A percentile compares a stretch with the other conserved stretches of the same genome.
Evolutionary conservation across 139 green algal species (phyloP).

Genomic region (Pseudopediastrum boryanum): DNA sequence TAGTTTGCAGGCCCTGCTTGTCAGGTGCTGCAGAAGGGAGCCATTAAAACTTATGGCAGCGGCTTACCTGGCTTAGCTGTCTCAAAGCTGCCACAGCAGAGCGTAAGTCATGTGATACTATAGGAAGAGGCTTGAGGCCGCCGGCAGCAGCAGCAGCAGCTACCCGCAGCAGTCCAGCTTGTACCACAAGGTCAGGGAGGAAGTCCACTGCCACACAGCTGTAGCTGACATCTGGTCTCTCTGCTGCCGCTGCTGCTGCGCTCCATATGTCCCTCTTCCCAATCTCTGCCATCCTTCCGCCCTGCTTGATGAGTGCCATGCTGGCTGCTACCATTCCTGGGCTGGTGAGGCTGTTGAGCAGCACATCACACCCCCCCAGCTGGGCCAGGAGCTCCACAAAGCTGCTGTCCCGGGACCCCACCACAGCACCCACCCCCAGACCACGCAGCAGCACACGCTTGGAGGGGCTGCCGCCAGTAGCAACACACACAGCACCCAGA

Average conservation of each 20-base stretch:
- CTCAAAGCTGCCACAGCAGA: conserved; percentile 51
- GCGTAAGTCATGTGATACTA: conserved; percentile 40
- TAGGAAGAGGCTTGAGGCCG: conserved; percentile 45
- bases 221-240: conserved; percentile 82
- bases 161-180: conserved; percentile 43
- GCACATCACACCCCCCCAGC: conserved; percentile 55
- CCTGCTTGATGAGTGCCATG: conserved; percentile 57
- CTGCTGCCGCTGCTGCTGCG: conserved; percentile 54
- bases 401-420: conserved; percentile 66
- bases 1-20: too few species aligned
- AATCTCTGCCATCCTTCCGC: conserved; percentile 84
- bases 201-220: conserved; percentile 77
- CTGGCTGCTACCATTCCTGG: conserved; percentile 78
- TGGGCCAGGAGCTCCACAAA: conserved; percentile 66
- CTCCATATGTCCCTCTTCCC: conserved; percentile 89
- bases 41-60: background rate
- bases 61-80: conserved; percentile 49
- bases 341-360: conserved; percentile 86
- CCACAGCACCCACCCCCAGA: conserved; percentile 54
- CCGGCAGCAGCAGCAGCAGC: conserved; percentile 44
- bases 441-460: conserved; percentile 76
- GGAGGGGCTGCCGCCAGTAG: conserved; percentile 69
- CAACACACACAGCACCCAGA: conserved; percentile 49
- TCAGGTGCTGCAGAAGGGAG: background rate
- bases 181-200: conserved; percentile 49